Conservation (phyloP, 495 filamentous ascomycete species). For the Immersiella caudata region DNA sequence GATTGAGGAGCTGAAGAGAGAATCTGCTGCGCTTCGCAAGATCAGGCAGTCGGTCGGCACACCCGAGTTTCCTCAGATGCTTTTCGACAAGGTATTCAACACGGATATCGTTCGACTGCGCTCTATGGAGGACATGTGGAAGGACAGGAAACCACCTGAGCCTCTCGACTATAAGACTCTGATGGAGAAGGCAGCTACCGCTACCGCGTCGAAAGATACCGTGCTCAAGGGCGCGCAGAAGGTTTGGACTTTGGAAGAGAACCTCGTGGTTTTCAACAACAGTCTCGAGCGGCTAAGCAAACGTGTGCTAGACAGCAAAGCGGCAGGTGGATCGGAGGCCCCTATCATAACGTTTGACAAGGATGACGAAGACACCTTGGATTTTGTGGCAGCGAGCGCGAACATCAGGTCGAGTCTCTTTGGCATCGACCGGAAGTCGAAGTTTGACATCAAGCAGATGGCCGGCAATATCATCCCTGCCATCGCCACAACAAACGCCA, state of each 20-base stretch:
- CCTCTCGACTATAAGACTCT: constrained; percentile 65
- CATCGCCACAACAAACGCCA: constrained; percentile 97
- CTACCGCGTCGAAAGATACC: constrained; percentile 51
- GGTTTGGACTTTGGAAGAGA: constrained; percentile 80
- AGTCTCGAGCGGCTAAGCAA: constrained; percentile 76
- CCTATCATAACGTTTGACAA: constrained; percentile 90
- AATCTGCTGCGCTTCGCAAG: constrained; percentile 78
- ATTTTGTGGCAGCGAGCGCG: constrained; percentile 89
- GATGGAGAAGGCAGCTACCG: constrained; percentile 48
- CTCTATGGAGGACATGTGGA: constrained; percentile 98
- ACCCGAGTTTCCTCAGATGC: constrained; percentile 71
- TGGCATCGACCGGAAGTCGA: constrained; percentile 81
- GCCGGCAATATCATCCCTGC: constrained; percentile 98
- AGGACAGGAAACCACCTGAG: constrained; percentile 71
- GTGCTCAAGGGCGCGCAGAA: constrained; percentile 70
- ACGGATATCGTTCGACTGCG: constrained; percentile 80
- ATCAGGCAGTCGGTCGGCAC: constrained; percentile 85
- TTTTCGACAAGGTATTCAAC: constrained; percentile 93
- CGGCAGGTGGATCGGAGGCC: constrained; percentile 49
- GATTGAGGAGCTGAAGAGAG: constrained; percentile 80
- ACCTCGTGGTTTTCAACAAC: constrained; percentile 83
- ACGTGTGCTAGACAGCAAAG: constrained; percentile 65
- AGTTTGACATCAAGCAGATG: constrained; percentile 99
- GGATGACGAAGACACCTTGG: constrained; percentile 92
- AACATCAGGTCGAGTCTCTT: constrained; percentile 87